Conservation (phyloP, 1,284 basidiomycete genomes). For the Ustilago crameri region DNA sequence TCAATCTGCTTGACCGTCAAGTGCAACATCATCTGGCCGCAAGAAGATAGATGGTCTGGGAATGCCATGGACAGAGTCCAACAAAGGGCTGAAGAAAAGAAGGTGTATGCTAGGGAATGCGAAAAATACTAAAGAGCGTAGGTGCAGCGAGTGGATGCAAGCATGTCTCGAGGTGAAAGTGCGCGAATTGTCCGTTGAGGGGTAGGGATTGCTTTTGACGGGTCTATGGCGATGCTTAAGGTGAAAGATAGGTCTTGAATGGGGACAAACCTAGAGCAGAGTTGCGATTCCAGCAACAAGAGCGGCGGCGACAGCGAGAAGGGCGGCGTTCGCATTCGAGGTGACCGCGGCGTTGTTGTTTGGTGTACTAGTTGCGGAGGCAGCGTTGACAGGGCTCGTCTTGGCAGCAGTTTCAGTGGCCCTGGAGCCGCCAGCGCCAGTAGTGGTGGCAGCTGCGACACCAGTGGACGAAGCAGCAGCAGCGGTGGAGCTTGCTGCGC, state of each 20-base stretch:
- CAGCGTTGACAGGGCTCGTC: conserved; percentile 6
- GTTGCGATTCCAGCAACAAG: conserved; percentile 17
- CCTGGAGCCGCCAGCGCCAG: conserved; percentile 4
- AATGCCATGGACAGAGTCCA: not conserved
- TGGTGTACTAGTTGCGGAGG: conserved; percentile 6
- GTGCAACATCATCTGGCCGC: too few relatives aligned
- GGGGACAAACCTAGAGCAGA: conserved; percentile 11
- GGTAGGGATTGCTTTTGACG: not conserved
- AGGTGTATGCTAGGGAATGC: not conserved
- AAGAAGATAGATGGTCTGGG: too few relatives aligned
- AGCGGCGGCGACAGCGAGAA: conserved; percentile 11
- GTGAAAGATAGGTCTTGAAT: not conserved
- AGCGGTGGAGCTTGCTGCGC: conserved; percentile 13
- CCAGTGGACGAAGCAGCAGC: conserved; percentile 17
- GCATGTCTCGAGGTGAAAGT: not conserved
- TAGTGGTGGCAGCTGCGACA: conserved; percentile 14
- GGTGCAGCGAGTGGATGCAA: not conserved
- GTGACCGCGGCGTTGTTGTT: conserved; percentile 25
- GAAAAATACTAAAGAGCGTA: not conserved
- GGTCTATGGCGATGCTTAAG: not conserved
- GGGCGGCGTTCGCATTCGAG: conserved; percentile 6
- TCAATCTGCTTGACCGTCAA: too few relatives aligned
- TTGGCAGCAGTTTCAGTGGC: conserved; percentile 13
- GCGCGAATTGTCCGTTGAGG: not conserved
- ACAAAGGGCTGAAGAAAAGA: not conserved